Percentiles rank a stretch among this genome's conserved stretches.
Evolutionary conservation across 257 asterid species (phyloP).

Genomic region (Vinca minor): DNA sequence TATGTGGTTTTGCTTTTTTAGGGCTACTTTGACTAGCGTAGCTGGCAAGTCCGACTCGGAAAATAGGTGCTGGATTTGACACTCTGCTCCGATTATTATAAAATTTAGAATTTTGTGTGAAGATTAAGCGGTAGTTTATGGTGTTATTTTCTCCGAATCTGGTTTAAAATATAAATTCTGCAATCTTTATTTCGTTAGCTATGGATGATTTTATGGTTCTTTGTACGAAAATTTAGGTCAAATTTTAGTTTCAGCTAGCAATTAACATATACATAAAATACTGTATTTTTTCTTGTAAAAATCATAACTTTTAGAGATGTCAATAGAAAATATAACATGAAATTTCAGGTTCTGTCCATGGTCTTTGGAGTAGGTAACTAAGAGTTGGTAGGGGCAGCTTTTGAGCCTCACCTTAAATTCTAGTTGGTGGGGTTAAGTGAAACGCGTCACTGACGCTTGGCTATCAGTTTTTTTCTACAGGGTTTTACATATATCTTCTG

Average conservation of each 20-base stretch:
- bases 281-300: neutral
- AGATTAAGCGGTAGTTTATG: neutral
- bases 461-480: slow-evolving; percentile 6
- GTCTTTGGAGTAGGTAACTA: neutral
- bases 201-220: neutral
- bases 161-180: neutral
- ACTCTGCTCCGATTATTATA: no score
- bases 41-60: no score
- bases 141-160: neutral
- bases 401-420: neutral
- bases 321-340: no score
- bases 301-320: no score
- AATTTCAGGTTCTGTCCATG: no score
- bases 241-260: neutral
- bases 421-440: neutral
- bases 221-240: no score
- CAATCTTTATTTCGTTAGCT: no score
- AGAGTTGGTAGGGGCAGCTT: no score
- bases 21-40: no score
- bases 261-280: neutral
- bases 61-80: no score
- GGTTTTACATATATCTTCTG: neutral
- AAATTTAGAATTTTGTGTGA: no score
- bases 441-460: neutral
- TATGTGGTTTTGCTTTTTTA: neutral